Conservation (phyloP, 176 grass and related monocot species). For the Echinochloa phyllopogon region DNA sequence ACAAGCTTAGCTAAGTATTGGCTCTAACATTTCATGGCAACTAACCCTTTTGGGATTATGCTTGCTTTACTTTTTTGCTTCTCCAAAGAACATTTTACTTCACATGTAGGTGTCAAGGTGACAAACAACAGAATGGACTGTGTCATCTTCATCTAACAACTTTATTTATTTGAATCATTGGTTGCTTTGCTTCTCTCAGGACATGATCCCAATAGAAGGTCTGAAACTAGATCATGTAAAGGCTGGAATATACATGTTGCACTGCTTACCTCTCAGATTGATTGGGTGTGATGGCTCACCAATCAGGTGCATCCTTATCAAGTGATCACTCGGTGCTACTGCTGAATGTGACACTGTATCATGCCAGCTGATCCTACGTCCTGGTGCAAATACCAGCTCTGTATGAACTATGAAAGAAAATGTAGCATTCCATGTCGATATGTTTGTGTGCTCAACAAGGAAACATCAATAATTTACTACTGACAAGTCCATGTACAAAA, state of each 20-base stretch:
- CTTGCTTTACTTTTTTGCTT: slow-evolving; percentile 5
- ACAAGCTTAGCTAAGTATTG: background rate
- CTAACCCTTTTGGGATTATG: background rate
- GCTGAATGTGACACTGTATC: background rate
- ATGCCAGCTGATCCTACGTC: slow-evolving; percentile 8
- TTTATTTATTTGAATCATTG: background rate
- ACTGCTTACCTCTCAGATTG: slow-evolving; percentile 80
- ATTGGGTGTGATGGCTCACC: slow-evolving; percentile 73
- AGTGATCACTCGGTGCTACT: slow-evolving; percentile 42
- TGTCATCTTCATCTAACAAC: background rate
- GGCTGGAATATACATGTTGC: slow-evolving; percentile 72
- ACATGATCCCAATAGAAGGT: slow-evolving; percentile 78
- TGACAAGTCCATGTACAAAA: background rate
- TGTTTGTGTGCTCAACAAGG: slow-evolving; percentile 2
- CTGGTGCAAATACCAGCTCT: background rate
- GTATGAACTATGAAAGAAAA: slow-evolving; percentile 19
- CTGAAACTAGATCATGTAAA: slow-evolving; percentile 72
- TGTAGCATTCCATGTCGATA: background rate
- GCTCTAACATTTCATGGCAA: slow-evolving; percentile 15
- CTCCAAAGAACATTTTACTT: slow-evolving; percentile 12
- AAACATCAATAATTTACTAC: background rate
- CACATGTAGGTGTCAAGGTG: background rate
- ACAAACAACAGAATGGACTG: slow-evolving; percentile 3
- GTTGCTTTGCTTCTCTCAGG: slow-evolving; percentile 50
- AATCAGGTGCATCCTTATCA: slow-evolving; percentile 85